Percentiles rank a stretch among this genome's conserved stretches.
Conservation (phyloP, 2,329 filamentous ascomycete genomes). For the Fusarium albidum region DNA sequence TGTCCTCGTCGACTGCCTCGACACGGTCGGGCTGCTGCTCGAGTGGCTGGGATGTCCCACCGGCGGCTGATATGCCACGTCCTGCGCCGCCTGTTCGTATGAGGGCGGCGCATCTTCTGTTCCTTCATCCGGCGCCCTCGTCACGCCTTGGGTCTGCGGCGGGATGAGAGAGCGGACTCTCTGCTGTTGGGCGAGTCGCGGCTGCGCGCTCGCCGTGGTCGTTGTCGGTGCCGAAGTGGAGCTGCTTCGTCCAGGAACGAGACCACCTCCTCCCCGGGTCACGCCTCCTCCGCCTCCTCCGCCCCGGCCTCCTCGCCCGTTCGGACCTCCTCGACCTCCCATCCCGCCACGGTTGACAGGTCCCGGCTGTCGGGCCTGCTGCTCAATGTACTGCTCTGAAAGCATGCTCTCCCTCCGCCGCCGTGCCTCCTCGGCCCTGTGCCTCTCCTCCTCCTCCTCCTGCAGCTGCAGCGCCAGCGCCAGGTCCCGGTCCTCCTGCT, state of each 20-base stretch:
- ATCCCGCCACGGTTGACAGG: slow-evolving; percentile 36
- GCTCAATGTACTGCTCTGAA: slow-evolving; percentile 75
- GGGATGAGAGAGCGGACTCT: slow-evolving; percentile 55
- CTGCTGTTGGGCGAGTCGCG: slow-evolving; percentile 41
- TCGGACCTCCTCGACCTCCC: slow-evolving; percentile 23
- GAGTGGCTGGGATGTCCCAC: slow-evolving; percentile 60
- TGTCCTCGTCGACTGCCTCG: slow-evolving; percentile 36
- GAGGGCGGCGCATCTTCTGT: slow-evolving; percentile 63
- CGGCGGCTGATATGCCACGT: slow-evolving; percentile 60
- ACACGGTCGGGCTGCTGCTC: slow-evolving; percentile 42
- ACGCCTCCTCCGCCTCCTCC: slow-evolving; percentile 25
- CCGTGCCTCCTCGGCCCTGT: slow-evolving; percentile 70
- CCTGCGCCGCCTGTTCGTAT: slow-evolving; percentile 65
- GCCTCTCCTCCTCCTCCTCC: slow-evolving; percentile 88
- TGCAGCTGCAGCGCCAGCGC: slow-evolving; percentile 92
- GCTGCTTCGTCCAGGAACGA: slow-evolving; percentile 35
- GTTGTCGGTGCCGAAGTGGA: slow-evolving; percentile 35
- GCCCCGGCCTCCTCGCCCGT: slow-evolving; percentile 3
- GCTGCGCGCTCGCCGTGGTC: slow-evolving; percentile 24
- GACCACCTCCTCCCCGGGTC: slow-evolving; percentile 26
- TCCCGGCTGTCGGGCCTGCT: slow-evolving; percentile 57
- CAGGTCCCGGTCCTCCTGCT: slow-evolving; percentile 85
- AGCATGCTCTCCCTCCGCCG: slow-evolving; percentile 72
- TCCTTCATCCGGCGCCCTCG: slow-evolving; percentile 48
- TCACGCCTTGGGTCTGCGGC: slow-evolving; percentile 48